Evolutionary conservation across 148 eudicot species (phyloP).

Genomic region (Dianthus caryophyllus): DNA sequence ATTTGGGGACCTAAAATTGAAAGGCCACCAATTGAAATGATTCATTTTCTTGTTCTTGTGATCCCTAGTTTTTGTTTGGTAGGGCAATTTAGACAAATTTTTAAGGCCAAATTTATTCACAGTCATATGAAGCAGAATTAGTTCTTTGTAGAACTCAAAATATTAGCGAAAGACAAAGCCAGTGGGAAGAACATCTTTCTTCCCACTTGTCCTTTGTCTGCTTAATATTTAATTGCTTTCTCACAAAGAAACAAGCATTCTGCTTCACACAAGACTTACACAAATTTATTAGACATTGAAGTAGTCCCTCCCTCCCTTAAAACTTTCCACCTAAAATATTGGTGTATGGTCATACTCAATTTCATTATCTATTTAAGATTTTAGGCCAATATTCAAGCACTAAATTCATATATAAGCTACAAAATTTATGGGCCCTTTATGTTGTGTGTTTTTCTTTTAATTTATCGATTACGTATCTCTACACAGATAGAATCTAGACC

Average conservation of each 20-base stretch:
- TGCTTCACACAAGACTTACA: no score
- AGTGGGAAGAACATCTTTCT: no score
- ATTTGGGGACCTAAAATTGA: conserved; percentile 26
- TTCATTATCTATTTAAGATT: conserved; percentile 6
- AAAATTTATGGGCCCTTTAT: conserved; percentile 21
- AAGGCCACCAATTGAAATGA: conserved; percentile 14
- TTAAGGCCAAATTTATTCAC: conserved; percentile 12
- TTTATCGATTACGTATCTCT: no score
- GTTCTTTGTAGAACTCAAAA: no score
- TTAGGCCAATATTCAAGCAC: conserved; percentile 9
- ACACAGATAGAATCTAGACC: no score
- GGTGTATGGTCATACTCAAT: conserved; percentile 7
- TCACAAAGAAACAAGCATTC: no score
- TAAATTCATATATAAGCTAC: conserved; percentile 13
- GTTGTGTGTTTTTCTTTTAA: no score
- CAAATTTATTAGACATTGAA: no score
- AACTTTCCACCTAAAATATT: neutral
- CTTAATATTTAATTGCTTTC: no score
- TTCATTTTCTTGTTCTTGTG: neutral
- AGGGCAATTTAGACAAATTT: conserved; percentile 17
- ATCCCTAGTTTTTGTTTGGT: conserved; percentile 1
- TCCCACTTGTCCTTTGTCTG: no score
- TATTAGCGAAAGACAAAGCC: no score
- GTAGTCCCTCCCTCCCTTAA: conserved; percentile 4
- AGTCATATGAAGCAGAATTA: no score